phyloP scores from a whole-genome alignment of 2,329 filamentous ascomycete genomes.

The Parasarocladium wereldwijsianum region DNA sequence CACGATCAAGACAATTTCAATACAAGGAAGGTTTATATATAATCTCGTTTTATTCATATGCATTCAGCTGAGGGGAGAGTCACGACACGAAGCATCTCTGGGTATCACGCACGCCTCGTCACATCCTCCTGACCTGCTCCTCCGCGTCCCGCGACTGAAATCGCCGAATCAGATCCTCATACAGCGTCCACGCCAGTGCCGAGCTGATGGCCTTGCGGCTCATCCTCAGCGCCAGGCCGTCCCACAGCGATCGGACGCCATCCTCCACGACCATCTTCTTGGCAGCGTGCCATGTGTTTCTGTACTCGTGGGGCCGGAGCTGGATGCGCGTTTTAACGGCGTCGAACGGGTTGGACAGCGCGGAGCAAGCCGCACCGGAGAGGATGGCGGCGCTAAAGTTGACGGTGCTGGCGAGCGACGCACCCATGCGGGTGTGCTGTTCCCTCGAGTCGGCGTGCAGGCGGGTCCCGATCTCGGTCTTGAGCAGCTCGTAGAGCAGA shows the following conservation, averaged over 20 bases:
- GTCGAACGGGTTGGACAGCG: constrained; percentile 91
- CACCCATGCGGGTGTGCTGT: constrained; percentile 13
- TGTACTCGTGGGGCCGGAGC: constrained; percentile 69
- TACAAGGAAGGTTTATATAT: too few relatives aligned
- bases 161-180: constrained; percentile 78
- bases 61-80: background rate
- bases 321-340: constrained; percentile 92
- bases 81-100: background rate
- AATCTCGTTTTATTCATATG: constrained; percentile 2
- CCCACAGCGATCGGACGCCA: constrained; percentile 65
- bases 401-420: constrained; percentile 40
- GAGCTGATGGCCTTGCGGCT: constrained; percentile 83
- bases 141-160: constrained; percentile 9
- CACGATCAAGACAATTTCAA: too few relatives aligned
- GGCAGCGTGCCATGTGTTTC: constrained; percentile 67
- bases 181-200: constrained; percentile 93
- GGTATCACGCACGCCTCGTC: background rate
- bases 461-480: constrained; percentile 37
- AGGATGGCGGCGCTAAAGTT: constrained; percentile 76
- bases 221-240: constrained; percentile 76
- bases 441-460: constrained; percentile 5
- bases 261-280: constrained; percentile 70
- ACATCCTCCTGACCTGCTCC: background rate
- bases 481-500: constrained; percentile 78
- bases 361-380: constrained; percentile 70